These are phyloP conservation scores for Jacaranda mimosifolia DNA, from an alignment of 257 asterid species.

Conservation along the genomic window DNA sequence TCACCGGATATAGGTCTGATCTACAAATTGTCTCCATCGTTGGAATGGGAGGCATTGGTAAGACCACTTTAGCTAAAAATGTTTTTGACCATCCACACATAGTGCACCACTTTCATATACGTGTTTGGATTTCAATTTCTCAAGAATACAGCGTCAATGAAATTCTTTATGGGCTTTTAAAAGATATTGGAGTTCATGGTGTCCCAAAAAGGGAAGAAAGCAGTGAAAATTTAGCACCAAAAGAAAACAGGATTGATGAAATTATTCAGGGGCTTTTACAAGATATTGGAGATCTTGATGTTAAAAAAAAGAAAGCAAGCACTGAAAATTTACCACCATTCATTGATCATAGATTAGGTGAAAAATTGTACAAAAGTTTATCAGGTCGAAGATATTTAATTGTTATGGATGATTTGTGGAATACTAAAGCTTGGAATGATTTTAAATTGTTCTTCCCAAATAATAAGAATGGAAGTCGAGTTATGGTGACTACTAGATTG, in stretches of 20 bases:
- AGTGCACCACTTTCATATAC: neutral
- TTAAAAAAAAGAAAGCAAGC: too few species aligned
- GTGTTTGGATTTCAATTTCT: conserved; percentile 34
- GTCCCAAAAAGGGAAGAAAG: neutral
- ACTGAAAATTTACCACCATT: neutral
- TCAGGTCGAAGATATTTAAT: neutral
- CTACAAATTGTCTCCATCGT: conserved; percentile 24
- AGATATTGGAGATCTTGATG: neutral
- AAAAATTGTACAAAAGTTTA: neutral
- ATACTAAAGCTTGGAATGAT: neutral
- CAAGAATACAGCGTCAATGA: neutral
- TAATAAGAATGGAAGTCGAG: conserved; percentile 11
- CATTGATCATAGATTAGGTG: neutral
- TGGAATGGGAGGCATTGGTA: conserved; percentile 42
- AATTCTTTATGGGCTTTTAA: neutral
- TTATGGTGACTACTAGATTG: conserved; percentile 26
- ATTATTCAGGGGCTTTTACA: neutral
- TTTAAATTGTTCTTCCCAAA: neutral
- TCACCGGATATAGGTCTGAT: neutral
- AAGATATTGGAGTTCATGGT: neutral
- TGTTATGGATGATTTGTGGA: conserved; percentile 23
- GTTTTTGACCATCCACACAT: conserved; percentile 2
- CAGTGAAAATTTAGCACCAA: neutral
- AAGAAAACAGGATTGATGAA: neutral
- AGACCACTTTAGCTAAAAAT: conserved; percentile 30